Percentiles rank a stretch among this genome's conserved stretches.
Evolutionary conservation across 2,329 filamentous ascomycete species (phyloP).

Genomic region (Nemania sp.): DNA sequence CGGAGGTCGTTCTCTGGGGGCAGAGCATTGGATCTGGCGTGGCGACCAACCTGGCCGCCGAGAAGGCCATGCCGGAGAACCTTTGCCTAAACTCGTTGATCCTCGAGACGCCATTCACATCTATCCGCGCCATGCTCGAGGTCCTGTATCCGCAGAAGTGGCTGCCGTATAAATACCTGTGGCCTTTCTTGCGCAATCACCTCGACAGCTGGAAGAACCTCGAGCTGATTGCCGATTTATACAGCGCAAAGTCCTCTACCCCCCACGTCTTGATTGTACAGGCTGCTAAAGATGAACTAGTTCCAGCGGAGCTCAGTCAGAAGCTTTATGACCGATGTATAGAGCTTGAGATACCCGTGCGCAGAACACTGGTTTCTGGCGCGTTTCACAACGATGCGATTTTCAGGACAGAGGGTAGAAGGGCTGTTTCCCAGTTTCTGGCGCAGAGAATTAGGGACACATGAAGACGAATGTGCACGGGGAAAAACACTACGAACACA

Average conservation of each 20-base stretch:
- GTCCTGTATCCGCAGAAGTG: conserved; percentile 78
- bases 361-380: conserved; percentile 49
- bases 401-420: conserved; percentile 50
- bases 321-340: conserved; percentile 52
- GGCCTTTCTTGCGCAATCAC: conserved; percentile 72
- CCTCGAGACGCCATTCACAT: conserved; percentile 77
- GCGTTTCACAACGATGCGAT: conserved; percentile 64
- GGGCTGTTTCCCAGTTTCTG: conserved; percentile 51
- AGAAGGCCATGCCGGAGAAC: conserved; percentile 44
- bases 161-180: conserved; percentile 76
- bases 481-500: neutral
- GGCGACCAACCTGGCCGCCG: conserved; percentile 63
- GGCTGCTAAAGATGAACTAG: conserved; percentile 63
- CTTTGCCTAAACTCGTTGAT: conserved; percentile 57
- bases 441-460: conserved; percentile 25
- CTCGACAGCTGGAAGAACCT: conserved; percentile 60
- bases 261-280: conserved; percentile 57
- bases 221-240: conserved; percentile 45
- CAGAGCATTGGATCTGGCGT: conserved; percentile 78
- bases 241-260: conserved; percentile 28
- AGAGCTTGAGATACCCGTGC: conserved; percentile 52
- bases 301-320: conserved; percentile 56
- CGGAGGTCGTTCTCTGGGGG: conserved; percentile 68
- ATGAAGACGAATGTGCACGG: neutral
- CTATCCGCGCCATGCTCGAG: conserved; percentile 70